Base-by-base conservation (phyloP, 352 stramenopile species). In the Elongisporangium anandrum region DNA sequence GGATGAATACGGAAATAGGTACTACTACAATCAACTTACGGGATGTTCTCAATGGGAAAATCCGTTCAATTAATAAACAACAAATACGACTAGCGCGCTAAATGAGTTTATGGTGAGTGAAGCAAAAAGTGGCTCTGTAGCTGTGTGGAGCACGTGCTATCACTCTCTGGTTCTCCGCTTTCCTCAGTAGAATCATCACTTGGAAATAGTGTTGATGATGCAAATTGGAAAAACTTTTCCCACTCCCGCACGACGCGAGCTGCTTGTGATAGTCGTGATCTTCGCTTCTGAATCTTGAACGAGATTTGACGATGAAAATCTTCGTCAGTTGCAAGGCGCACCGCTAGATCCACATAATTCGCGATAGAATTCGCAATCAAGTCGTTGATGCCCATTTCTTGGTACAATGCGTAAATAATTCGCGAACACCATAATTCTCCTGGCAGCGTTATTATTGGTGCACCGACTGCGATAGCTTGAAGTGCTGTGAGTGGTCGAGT, bases 211-310 rank as follows among this genome's bases (percentile, higher is more conserved):
- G 60, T 61, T 6, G 41, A 26, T 2, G 57, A 52, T n/a, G 72
- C 73, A 61, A 84, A 77, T 13, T 89, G 69, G 22, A 93, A 75
- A 53, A 93, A 91, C 38, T 61, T 69, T 62, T 90, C 81, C 84
- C 84, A 93, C 54, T 91, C 76, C n/a, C 65, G 19, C 1, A 93
- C 71, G 2, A 78, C 81, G 12, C 64, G 45, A 17, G 20, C 3
- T 55, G 86, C 73, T 56, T 75, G 61, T 4, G 80, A 82, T n/a
- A 92, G 26, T 1, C 60, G 69, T 21, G 64, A 56, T 3, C 75
- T 72, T 29, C 71, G 68, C 2, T 63, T 60, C 26, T 76, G 65
- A 21, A 92, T 72, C 45, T 80, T 69, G 13, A 60, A 23, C n/a
- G 59, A 63, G 68, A 90, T 85, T 26, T 59, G 58, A 8, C 63